These are phyloP conservation scores for Linanthus parryae DNA, from an alignment of 148 eudicot genomes.

Conservation along the genomic window DNA sequence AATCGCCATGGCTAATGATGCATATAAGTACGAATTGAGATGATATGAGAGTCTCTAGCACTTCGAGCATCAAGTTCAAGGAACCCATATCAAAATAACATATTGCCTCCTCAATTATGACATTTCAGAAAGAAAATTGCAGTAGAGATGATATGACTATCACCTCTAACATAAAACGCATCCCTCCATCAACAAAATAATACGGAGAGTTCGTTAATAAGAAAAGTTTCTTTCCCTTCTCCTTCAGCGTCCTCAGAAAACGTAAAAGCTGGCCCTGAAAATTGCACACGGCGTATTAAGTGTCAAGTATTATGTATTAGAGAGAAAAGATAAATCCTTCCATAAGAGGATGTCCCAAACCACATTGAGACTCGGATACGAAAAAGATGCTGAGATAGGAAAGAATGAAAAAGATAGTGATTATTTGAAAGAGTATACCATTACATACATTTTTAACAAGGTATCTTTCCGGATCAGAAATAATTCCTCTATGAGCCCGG, in stretches of 20 bases:
- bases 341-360: too few relatives aligned
- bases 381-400: constrained; percentile 3
- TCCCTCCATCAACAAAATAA: constrained; percentile 98
- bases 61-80: constrained; percentile 4
- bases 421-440: neutral
- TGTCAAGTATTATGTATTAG: too few relatives aligned
- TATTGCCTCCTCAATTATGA: neutral
- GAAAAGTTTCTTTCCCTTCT: constrained; percentile 92
- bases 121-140: neutral
- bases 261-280: constrained; percentile 60
- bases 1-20: too few relatives aligned
- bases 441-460: constrained; percentile 91
- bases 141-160: constrained; percentile 2
- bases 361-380: too few relatives aligned
- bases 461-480: constrained; percentile 80
- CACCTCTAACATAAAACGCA: constrained; percentile 95
- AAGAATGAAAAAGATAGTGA: constrained; percentile 4
- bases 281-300: constrained; percentile 12
- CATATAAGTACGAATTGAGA: constrained; percentile 4
- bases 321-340: too few relatives aligned
- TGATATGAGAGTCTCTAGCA: neutral
- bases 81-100: neutral
- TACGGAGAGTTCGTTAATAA: constrained; percentile 95
- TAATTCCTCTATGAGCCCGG: constrained; percentile 74
- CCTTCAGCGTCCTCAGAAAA: constrained; percentile 78